These are phyloP conservation scores for Hysterium pulicare DNA, from an alignment of 2,329 filamentous ascomycete genomes.

Conservation along the genomic window DNA sequence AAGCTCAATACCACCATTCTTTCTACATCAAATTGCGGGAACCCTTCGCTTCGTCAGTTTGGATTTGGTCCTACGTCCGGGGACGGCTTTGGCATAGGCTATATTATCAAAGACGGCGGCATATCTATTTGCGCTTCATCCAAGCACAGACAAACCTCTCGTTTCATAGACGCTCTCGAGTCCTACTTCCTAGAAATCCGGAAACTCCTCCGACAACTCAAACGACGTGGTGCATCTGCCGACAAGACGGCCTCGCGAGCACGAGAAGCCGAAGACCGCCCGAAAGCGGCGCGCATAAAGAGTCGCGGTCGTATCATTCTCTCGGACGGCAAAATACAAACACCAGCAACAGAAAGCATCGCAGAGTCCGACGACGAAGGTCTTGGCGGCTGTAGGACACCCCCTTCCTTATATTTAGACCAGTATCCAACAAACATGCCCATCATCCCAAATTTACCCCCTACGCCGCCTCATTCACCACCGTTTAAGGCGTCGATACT, in stretches of 20 bases:
- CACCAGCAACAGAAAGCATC: slow-evolving; percentile 63
- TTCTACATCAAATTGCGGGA: slow-evolving; percentile 97
- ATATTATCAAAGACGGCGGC: slow-evolving; percentile 94
- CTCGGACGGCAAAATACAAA: slow-evolving; percentile 48
- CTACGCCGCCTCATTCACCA: slow-evolving; percentile 35
- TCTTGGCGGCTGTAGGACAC: slow-evolving; percentile 75
- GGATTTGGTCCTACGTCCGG: slow-evolving; percentile 93
- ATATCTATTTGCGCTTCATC: slow-evolving; percentile 89
- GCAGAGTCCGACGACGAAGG: slow-evolving; percentile 80
- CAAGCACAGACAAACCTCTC: slow-evolving; percentile 89
- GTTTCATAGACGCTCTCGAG: slow-evolving; percentile 86
- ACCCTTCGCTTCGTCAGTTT: slow-evolving; percentile 90
- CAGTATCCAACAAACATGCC: slow-evolving; percentile 10
- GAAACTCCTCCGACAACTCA: slow-evolving; percentile 72
- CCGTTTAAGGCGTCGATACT: slow-evolving; percentile 32
- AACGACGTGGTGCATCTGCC: slow-evolving; percentile 51
- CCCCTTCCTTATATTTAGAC: slow-evolving; percentile 26
- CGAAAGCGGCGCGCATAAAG: slow-evolving; percentile 56
- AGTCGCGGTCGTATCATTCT: slow-evolving; percentile 70
- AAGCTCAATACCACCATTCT: slow-evolving; percentile 91
- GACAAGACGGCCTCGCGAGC: slow-evolving; percentile 56
- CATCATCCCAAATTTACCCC: slow-evolving; percentile 12
- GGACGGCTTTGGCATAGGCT: slow-evolving; percentile 95
- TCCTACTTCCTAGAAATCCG: slow-evolving; percentile 88
- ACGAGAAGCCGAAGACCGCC: slow-evolving; percentile 58